Evolutionary conservation across 2,329 filamentous ascomycete genomes (phyloP), one percentile per base, ranked within the genome.

Genomic region (Colletotrichum abscissum): DNA sequence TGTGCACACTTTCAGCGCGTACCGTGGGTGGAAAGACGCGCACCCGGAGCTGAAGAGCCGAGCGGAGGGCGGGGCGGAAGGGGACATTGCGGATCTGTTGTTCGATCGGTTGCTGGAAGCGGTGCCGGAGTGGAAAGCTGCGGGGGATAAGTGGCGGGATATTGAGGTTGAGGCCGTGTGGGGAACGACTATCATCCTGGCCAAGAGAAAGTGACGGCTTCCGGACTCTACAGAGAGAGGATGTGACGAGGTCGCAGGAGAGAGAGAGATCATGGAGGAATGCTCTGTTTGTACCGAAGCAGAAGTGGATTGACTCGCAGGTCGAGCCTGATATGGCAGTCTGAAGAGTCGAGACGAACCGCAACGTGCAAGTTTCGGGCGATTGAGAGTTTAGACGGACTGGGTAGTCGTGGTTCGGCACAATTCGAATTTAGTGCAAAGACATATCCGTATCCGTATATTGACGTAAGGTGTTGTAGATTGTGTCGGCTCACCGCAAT

Each of bases 51-150:
- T 76, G 49, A 86, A 84, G 79, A 85, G 85, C 67, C 83, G 85
- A 76, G 84, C 81, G 5, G 86, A 88, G 28, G 91, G 89, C 6
- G 91, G 90, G 2, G 75, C 83, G 8, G 42, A 11, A 11, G 90
- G 90, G 1, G 91, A 93, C 80, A 78, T 92, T 55, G 83, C 90
- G n/a, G 91, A 93, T 81, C 78, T 87, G 73, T 85, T 92, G 83
- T 89, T 91, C 81, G 89, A 91, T 70, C 84, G 85, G 73, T 89
- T 92, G 77, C 79, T 88, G 5, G 83, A 84, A 66, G 84, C 81
- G n/a, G 88, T 90, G 75, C 85, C 86, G 4, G 82, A 85, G 71
- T 91, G 88, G 88, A 86, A 83, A 76, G 82, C 80, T 1, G 76
- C 81, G 70, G 87, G 86, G 1, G 83, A 86, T 54, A 77, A 76